These are phyloP conservation scores for Solanum tarijense DNA, from an alignment of 257 asterid genomes.

Conservation along the genomic window DNA sequence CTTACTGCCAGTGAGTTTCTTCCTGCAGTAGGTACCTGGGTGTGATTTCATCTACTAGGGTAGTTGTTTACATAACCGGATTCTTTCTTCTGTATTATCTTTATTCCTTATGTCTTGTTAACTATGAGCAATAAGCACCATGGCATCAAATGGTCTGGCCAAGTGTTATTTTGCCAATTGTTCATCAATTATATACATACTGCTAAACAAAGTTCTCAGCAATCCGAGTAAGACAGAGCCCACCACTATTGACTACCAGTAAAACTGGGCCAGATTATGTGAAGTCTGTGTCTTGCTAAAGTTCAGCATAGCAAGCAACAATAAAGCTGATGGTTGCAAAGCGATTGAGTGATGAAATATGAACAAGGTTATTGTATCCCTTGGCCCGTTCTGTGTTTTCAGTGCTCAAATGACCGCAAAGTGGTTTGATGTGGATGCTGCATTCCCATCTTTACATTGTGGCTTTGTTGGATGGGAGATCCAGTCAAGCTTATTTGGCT, in stretches of 20 bases:
- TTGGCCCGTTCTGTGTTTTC: background rate
- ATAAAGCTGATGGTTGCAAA: background rate
- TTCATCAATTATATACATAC: background rate
- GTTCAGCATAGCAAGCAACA: background rate
- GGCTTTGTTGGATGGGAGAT: constrained; percentile 12
- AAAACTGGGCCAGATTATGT: background rate
- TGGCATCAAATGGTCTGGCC: background rate
- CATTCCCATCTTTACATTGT: background rate
- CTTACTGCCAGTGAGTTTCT: background rate
- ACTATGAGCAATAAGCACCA: background rate
- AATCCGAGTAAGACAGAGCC: background rate
- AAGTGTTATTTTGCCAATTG: background rate
- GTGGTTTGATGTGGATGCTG: background rate
- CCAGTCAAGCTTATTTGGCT: background rate
- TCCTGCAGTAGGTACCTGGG: background rate
- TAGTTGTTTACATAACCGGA: background rate
- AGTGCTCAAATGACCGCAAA: background rate
- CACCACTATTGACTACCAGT: background rate
- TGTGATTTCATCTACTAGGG: background rate
- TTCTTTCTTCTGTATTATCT: background rate
- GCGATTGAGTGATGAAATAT: background rate
- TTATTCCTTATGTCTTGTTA: background rate
- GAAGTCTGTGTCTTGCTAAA: background rate
- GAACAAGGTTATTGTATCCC: background rate
- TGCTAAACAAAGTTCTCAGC: background rate